phyloP scores from a whole-genome alignment of 192 early-diverging fungal species.

The Jimgerdemannia lactiflua region DNA sequence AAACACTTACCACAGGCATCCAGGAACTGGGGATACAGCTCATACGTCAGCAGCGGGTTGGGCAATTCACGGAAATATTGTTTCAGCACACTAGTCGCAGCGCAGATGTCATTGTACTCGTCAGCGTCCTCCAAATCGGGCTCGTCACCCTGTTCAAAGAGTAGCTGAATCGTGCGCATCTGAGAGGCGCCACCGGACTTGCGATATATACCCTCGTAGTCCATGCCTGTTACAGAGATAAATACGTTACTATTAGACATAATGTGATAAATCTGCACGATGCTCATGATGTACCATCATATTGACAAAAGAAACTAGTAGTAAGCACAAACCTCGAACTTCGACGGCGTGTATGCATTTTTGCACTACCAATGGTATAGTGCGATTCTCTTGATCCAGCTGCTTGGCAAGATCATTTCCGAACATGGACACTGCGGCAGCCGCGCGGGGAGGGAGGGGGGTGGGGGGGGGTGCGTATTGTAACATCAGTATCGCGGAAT shows the following conservation, averaged over 20 bases:
- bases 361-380: constrained; percentile 65
- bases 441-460: no score
- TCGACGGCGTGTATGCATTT: constrained; percentile 72
- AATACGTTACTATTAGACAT: no score
- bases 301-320: no score
- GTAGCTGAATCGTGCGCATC: constrained; percentile 59
- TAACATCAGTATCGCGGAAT: not conserved
- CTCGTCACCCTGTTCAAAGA: constrained; percentile 55
- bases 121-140: constrained; percentile 46
- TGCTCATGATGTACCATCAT: no score
- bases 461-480: not conserved
- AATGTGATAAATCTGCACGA: no score
- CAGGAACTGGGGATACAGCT: constrained; percentile 65
- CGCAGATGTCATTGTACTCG: constrained; percentile 69
- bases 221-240: constrained; percentile 57
- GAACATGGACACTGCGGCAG: constrained; percentile 58
- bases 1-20: constrained; percentile 45
- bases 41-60: constrained; percentile 68
- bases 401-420: constrained; percentile 57
- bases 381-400: constrained; percentile 50
- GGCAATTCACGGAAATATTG: constrained; percentile 79
- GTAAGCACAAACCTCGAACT: constrained; percentile 20
- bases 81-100: constrained; percentile 77
- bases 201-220: constrained; percentile 79
- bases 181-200: constrained; percentile 74